Conservation (phyloP, 2,329 filamentous ascomycete species). For the Colletotrichum lindemuthianum region DNA sequence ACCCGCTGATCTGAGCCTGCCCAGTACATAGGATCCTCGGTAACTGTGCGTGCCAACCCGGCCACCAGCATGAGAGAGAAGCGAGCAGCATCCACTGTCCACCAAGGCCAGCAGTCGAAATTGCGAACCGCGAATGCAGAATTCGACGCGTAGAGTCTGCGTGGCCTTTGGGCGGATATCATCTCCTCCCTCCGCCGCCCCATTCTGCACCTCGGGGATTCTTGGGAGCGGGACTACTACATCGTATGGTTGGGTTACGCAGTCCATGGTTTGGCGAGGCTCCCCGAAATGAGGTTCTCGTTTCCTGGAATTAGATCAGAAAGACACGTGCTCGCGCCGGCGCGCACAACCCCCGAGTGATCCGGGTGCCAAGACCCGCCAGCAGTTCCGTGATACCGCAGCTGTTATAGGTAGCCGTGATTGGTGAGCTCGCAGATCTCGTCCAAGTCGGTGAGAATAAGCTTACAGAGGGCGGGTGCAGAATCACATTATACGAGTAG, state of each 20-base stretch:
- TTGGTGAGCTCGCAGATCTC: conserved; percentile 2
- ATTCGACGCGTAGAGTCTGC: conserved; percentile 25
- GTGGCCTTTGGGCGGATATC: conserved; percentile 14
- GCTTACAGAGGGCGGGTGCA: conserved; percentile 8
- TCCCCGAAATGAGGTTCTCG: conserved; percentile 31
- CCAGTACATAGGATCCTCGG: too few relatives aligned
- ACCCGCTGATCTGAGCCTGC: conserved; percentile 25
- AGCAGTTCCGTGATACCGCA: conserved; percentile 29
- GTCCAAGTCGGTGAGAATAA: conserved; percentile 30
- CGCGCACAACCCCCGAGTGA: conserved; percentile 32
- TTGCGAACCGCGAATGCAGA: conserved; percentile 21
- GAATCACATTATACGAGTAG: conserved; percentile 10
- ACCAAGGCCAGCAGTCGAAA: conserved; percentile 24
- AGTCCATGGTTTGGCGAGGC: conserved; percentile 11
- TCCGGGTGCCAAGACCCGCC: conserved; percentile 33
- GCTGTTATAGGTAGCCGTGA: conserved; percentile 9
- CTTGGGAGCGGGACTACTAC: conserved; percentile 13
- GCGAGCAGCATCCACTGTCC: conserved; percentile 6
- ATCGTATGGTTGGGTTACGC: too few relatives aligned
- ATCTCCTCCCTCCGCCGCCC: conserved; percentile 23
- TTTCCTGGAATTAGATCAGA: conserved; percentile 6
- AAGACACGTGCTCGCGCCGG: conserved; percentile 22
- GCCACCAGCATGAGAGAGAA: conserved; percentile 3
- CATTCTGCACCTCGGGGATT: conserved; percentile 25
- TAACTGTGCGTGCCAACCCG: conserved; percentile 5